Evolutionary conservation across 2,329 filamentous ascomycete genomes (phyloP), one percentile per base, ranked within the genome.

Genomic region (Ascochyta pisi): DNA sequence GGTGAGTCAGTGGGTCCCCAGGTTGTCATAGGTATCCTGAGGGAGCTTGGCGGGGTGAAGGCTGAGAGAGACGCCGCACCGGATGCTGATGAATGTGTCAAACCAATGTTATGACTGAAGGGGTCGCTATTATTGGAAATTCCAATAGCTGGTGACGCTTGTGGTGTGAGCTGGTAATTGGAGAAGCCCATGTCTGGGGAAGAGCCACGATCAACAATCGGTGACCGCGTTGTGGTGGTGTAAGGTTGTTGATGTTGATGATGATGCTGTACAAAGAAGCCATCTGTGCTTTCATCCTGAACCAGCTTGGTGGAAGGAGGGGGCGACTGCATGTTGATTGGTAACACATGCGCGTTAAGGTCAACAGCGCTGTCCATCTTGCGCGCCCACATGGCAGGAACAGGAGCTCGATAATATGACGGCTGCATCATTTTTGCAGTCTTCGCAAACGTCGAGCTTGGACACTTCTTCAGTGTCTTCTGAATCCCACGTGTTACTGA

Each of bases 381-480:
- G 61, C 83, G 79, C 35, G 79, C 76, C 84, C 84, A 86, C 70
- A 69, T 77, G 66, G 77, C 79, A 70, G 73, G 78, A 73, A 76
- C 79, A 57, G 74, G 74, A 22, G 73, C 63, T 12, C 74, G 74
- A 61, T 76, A 78, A 52, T 81, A 78, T 22, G 81, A 80, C 37
- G 83, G 78, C 63, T 79, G 82, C 79, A 84, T 84, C 79, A 85
- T 82, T 65, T 81, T 84, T 39, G 81, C 40, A 16, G 51, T 81
- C 65, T 81, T 84, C 35, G 81, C 52, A 76, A 80, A 65, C 29
- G 51, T 54, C 40, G 63, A 52, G 15, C 55, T 46, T 3, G 61
- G 50, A 23, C 63, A 53, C 38, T 63, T 72, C 41, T 62, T 71
- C 2, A 51, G 40, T 1, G 54, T 46, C 24, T 70, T 73, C 12